Evolutionary conservation across 2,329 filamentous ascomycete genomes (phyloP).

Genomic region (Scleromitrula shiraiana): DNA sequence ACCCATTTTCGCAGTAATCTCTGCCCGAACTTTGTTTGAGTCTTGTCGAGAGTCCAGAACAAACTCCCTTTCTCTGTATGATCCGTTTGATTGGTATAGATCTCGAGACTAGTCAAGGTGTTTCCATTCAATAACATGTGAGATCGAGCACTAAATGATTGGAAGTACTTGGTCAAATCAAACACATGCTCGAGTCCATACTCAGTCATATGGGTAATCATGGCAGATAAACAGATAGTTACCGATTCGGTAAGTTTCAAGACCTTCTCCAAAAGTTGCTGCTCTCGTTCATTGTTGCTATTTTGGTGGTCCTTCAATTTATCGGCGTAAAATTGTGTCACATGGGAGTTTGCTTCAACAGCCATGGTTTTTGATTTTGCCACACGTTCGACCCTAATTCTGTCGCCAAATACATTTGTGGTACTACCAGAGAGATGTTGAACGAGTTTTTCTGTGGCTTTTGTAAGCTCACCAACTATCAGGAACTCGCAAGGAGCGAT

Average conservation of each 20-base stretch:
- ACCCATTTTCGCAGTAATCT: conserved; percentile 91
- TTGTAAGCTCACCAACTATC: conserved; percentile 83
- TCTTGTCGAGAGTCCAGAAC: conserved; percentile 93
- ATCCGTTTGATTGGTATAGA: conserved; percentile 92
- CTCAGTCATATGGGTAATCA: conserved; percentile 88
- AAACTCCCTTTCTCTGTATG: conserved; percentile 77
- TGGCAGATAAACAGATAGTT: conserved; percentile 86
- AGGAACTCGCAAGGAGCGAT: conserved; percentile 94
- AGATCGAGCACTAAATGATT: conserved; percentile 85
- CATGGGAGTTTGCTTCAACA: conserved; percentile 77
- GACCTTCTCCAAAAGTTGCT: conserved; percentile 73
- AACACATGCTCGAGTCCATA: conserved; percentile 95
- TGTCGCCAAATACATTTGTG: conserved; percentile 87
- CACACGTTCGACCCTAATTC: conserved; percentile 75
- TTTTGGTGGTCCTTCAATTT: conserved; percentile 60
- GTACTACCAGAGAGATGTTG: conserved; percentile 82
- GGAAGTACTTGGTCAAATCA: conserved; percentile 92
- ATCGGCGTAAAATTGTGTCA: conserved; percentile 85
- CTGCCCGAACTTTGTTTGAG: conserved; percentile 80
- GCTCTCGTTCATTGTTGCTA: conserved; percentile 46
- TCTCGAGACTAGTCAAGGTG: conserved; percentile 85
- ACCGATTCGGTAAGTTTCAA: conserved; percentile 77
- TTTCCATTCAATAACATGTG: conserved; percentile 97
- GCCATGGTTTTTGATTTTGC: conserved; percentile 72
- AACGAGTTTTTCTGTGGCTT: conserved; percentile 85